Evolutionary conservation across 495 filamentous ascomycete genomes (phyloP).

Genomic region (Trichoderma virens): DNA sequence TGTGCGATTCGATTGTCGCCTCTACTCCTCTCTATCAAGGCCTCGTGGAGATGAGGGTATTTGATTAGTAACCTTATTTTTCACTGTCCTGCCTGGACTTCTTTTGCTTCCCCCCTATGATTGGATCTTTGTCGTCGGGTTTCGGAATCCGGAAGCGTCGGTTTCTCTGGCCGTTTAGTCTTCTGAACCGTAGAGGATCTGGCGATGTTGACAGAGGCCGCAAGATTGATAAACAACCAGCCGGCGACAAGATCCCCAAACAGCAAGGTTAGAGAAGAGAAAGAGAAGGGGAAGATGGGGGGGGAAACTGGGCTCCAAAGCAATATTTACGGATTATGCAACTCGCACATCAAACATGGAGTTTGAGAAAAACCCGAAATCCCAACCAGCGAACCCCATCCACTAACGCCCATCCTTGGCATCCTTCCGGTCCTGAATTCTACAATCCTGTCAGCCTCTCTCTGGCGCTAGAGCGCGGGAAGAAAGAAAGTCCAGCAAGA

Average conservation of each 20-base stretch:
- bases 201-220: not conserved
- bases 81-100: not conserved
- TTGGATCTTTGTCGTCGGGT: not conserved
- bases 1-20: not conserved
- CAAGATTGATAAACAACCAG: not conserved
- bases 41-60: not conserved
- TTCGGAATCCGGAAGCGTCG: slow-evolving; percentile 2
- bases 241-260: not conserved
- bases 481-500: too few species aligned
- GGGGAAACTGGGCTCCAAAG: not conserved
- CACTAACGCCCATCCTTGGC: not conserved
- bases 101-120: not conserved
- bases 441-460: too few species aligned
- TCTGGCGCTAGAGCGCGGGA: too few species aligned
- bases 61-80: not conserved
- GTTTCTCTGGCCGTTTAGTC: not conserved
- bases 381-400: not conserved
- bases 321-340: slow-evolving; percentile 7
- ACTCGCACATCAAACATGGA: not conserved
- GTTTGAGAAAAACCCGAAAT: not conserved
- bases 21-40: not conserved
- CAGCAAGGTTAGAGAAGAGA: not conserved
- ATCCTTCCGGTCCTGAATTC: too few species aligned
- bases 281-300: not conserved
- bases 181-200: not conserved